Conservation (phyloP, 805 yeast genomes). For the Suhomyces pyralidae region DNA sequence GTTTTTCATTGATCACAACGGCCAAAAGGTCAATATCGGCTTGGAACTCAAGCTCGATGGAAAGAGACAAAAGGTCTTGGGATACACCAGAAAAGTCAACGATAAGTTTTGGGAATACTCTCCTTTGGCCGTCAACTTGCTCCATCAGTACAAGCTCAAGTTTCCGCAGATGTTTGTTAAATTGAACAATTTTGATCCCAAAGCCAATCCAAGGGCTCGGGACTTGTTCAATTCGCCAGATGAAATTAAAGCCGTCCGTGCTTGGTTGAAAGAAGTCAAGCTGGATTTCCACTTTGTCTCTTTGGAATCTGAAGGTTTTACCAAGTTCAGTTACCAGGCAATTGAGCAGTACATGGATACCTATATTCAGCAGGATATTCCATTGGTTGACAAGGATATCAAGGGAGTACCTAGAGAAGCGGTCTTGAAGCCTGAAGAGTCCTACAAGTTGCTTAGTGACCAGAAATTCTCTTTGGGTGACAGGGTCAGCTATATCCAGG, state of each 20-base stretch:
- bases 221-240: constrained; percentile 35
- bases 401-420: constrained; percentile 85
- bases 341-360: constrained; percentile 62
- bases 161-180: constrained; percentile 62
- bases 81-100: constrained; percentile 67
- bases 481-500: constrained; percentile 79
- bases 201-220: constrained; percentile 36
- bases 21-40: constrained; percentile 62
- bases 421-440: constrained; percentile 68
- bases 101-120: constrained; percentile 77
- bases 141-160: constrained; percentile 55
- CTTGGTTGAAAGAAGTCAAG: constrained; percentile 50
- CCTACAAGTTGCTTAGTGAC: constrained; percentile 64
- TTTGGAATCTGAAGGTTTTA: constrained; percentile 74
- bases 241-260: constrained; percentile 42
- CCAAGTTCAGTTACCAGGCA: constrained; percentile 58
- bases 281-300: constrained; percentile 58
- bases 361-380: constrained; percentile 43
- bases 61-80: constrained; percentile 78
- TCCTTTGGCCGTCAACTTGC: constrained; percentile 63
- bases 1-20: constrained; percentile 54
- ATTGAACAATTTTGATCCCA: constrained; percentile 23
- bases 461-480: constrained; percentile 88
- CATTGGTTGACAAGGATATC: constrained; percentile 51
- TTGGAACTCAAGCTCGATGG: constrained; percentile 80